Evolutionary conservation across 106 monocot species (phyloP), one percentile per base, ranked within the genome.

Genomic region (Phalaenopsis equestris): DNA sequence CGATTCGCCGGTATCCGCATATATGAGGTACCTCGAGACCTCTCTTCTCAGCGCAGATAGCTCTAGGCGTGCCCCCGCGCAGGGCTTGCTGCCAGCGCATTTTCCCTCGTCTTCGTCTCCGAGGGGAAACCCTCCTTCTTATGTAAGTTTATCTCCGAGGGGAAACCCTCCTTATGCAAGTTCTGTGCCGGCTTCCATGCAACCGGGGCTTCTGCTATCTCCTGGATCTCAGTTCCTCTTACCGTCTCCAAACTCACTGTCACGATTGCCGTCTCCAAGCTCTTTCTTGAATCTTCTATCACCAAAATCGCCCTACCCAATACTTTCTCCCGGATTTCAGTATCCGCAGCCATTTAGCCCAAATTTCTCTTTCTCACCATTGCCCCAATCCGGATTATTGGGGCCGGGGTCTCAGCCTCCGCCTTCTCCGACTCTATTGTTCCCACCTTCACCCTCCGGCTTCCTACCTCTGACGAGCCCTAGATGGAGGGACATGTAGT

Each of bases 1-100:
- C 3, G 95, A 92, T 24, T 90, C 92, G 19, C 92, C 92, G 3
- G 85, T 92, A 24, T 78, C 91, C 9, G 90, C 88, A 19, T 92
- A 90, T 79, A 92, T 95, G 94, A 85, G 88, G 41, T 88, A 88
- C 81, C 86, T 95, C 56, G 91, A 94, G 79, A 87, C 73, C 76
- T 91, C 94, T 64, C 81, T 94, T 17, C 77, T 88, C 38, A 81
- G 76, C 84, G 68, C 82, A 18, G 76, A 82, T 67, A 47, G 79
- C 42, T 42, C 67, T 36, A 56, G n/a, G 21, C 78, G 55, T 10
- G 78, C 75, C 0, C 65, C 78, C 2, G 24, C 68, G 2, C 79
- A 72, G 6, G 82, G 77, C 17, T 48, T 77, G 75, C 79, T 76
- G 41, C 77, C 73, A 38, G 77, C 19, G 15, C 67, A 0, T 17